Conservation (phyloP, 108 stramenopile genomes). For the Fragilariopsis cylindrus region DNA sequence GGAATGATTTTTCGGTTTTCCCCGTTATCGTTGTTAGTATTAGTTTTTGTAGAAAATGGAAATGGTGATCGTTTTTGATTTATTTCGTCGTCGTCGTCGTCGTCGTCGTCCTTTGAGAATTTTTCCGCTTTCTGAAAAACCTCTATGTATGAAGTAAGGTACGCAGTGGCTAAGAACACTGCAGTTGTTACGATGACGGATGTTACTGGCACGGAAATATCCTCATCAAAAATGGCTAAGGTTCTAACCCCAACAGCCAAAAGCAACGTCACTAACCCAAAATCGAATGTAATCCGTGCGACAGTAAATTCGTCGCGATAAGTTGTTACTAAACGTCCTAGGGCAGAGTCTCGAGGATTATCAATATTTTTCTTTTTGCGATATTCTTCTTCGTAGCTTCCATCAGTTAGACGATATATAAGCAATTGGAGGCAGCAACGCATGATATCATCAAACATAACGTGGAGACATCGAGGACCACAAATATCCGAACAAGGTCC, state of each 20-base stretch:
- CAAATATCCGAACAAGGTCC: constrained; percentile 12
- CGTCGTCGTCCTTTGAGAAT: neutral
- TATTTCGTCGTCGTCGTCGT: too few species aligned
- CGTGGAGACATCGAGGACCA: constrained; percentile 12
- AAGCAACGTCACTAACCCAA: constrained; percentile 11
- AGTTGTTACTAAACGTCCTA: constrained; percentile 15
- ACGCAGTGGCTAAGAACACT: constrained; percentile 6
- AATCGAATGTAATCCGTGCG: constrained; percentile 15
- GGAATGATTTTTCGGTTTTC: neutral
- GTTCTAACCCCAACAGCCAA: constrained; percentile 15
- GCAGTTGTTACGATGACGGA: neutral
- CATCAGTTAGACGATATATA: constrained; percentile 8
- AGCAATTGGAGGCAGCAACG: constrained; percentile 11
- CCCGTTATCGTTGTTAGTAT: neutral
- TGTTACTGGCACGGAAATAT: constrained; percentile 8
- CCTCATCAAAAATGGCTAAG: neutral
- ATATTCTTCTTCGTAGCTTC: constrained; percentile 10
- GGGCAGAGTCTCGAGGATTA: constrained; percentile 2
- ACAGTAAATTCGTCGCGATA: constrained; percentile 16
- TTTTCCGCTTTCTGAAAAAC: constrained; percentile 9
- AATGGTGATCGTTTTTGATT: neutral
- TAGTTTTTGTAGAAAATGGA: constrained; percentile 1
- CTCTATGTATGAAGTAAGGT: constrained; percentile 7
- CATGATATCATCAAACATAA: constrained; percentile 11
- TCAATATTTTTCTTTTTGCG: neutral